Evolutionary conservation across 805 yeast genomes (phyloP), one percentile per base, ranked within the genome.

Genomic region (Wickerhamomyces queroliae): DNA sequence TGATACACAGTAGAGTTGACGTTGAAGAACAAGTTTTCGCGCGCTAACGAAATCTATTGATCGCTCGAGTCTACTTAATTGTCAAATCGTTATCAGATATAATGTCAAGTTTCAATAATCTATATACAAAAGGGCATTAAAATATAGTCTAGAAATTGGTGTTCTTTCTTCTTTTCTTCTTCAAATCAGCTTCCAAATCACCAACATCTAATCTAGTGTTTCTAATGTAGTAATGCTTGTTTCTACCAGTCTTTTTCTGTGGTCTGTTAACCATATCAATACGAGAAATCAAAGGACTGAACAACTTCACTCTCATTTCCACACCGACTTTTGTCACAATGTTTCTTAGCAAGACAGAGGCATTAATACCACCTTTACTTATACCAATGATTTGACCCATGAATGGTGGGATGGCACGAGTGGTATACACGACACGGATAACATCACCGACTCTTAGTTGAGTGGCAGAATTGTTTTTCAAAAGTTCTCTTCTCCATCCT

Each of bases 181-280:
- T 64, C 48, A 64, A 43, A 41, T 59, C 59, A 16, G 67, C 63
- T 52, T 78, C 85, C 44, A 83, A 61, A 57, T 83, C 89, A 46
- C 79, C 82, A 36, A 82, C 90, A 61, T 86, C 95, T 60, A 80
- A 65, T 56, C 77, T 80, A 37, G 82, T 71, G 61, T 75, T 83
- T 67, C 96, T 83, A 56, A 93, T 83, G 64, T 87, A 93, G 72
- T 83, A 90, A 53, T 88, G 91, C 70, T 87, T 91, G 64, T 79
- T 78, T 75, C 95, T 79, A 46, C 73, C 70, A 69, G 83, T 78
- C 62, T 87, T 80, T 55, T 74, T 76, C 46, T 66, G 62, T 28
- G 95, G 91, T 62, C 81, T 81, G 62, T 84, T 74, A 45, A 91
- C 62, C 29, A 89, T 61, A 62, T 90, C 97, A 38, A 91, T 70